A percentile compares a stretch with the other conserved stretches of the same genome.
These are phyloP conservation scores for Endothia cerciana DNA, from an alignment of 2,329 filamentous ascomycete genomes.

Conservation along the genomic window DNA sequence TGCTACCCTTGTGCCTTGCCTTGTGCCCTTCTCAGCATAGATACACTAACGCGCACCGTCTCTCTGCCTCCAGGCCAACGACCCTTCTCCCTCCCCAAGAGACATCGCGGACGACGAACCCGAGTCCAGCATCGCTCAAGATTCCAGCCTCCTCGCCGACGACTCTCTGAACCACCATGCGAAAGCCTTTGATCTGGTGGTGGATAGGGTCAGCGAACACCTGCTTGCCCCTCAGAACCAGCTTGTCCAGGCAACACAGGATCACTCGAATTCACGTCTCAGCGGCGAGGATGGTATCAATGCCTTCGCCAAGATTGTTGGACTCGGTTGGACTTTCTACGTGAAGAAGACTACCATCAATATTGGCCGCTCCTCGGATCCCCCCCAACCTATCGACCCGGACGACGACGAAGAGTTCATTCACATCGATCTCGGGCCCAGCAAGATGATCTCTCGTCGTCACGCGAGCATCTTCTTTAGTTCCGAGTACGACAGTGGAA, in stretches of 20 bases:
- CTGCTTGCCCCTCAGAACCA: conserved; percentile 47
- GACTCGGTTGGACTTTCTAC: conserved; percentile 83
- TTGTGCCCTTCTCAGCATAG: background rate
- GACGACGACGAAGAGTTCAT: conserved; percentile 58
- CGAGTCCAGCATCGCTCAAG: conserved; percentile 29
- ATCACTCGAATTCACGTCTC: conserved; percentile 67
- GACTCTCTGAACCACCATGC: conserved; percentile 43
- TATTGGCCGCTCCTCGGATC: conserved; percentile 72
- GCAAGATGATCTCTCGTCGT: conserved; percentile 78
- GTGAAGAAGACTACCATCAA: conserved; percentile 75
- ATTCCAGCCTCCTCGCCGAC: conserved; percentile 48
- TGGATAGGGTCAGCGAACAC: conserved; percentile 59
- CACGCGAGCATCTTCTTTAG: conserved; percentile 79
- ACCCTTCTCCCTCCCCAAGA: conserved; percentile 37
- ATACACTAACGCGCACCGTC: conserved; percentile 17
- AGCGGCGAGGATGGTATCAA: conserved; percentile 64
- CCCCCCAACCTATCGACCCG: conserved; percentile 46
- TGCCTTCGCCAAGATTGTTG: conserved; percentile 82
- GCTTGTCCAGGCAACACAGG: conserved; percentile 61
- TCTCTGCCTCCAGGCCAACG: conserved; percentile 18
- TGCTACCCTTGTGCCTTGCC: conserved; percentile 4
- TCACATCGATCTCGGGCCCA: conserved; percentile 87
- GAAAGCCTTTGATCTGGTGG: conserved; percentile 59
- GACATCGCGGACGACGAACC: conserved; percentile 50
- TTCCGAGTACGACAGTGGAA: conserved; percentile 63